Percentiles rank a stretch among this genome's conserved stretches.
These are phyloP conservation scores for Desmodesmus armatus DNA, from an alignment of 139 green algal species.

Conservation along the genomic window DNA sequence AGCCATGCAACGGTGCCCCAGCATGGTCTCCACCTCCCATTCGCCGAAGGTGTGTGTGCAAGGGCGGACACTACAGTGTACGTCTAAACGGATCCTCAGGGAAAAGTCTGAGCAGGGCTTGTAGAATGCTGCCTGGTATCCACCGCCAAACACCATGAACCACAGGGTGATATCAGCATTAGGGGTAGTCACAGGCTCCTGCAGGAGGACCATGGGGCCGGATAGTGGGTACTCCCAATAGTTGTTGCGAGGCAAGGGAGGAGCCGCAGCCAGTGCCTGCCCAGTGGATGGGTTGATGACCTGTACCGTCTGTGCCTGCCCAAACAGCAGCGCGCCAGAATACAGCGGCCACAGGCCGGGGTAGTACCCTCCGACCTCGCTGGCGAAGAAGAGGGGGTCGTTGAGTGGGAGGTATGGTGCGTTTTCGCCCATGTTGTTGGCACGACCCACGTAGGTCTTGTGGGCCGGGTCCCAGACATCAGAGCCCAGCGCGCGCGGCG, in stretches of 20 bases:
- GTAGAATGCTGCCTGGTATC: neutral
- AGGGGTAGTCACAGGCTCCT: neutral
- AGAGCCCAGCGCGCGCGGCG: slow-evolving; percentile 3
- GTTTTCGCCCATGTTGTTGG: slow-evolving; percentile 28
- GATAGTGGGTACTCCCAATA: slow-evolving; percentile 31
- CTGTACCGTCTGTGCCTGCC: neutral
- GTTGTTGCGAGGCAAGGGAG: neutral
- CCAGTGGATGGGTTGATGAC: slow-evolving; percentile 31
- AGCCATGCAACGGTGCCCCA: slow-evolving; percentile 2
- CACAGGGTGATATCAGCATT: neutral
- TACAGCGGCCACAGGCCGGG: neutral
- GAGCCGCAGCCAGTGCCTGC: neutral
- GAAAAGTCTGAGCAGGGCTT: slow-evolving; percentile 27
- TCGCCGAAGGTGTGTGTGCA: slow-evolving; percentile 14
- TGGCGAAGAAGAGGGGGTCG: slow-evolving; percentile 1
- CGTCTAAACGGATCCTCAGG: neutral
- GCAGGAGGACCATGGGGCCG: neutral
- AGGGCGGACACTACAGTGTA: slow-evolving; percentile 5
- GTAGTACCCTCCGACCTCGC: slow-evolving; percentile 9
- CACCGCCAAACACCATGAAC: slow-evolving; percentile 29
- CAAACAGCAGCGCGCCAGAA: slow-evolving; percentile 11
- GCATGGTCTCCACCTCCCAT: slow-evolving; percentile 29
- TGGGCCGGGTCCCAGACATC: slow-evolving; percentile 21
- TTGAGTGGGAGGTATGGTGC: slow-evolving; percentile 14
- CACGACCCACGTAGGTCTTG: slow-evolving; percentile 26